phyloP scores from a whole-genome alignment of 306 rosid species.

The Ormosia emarginata region DNA sequence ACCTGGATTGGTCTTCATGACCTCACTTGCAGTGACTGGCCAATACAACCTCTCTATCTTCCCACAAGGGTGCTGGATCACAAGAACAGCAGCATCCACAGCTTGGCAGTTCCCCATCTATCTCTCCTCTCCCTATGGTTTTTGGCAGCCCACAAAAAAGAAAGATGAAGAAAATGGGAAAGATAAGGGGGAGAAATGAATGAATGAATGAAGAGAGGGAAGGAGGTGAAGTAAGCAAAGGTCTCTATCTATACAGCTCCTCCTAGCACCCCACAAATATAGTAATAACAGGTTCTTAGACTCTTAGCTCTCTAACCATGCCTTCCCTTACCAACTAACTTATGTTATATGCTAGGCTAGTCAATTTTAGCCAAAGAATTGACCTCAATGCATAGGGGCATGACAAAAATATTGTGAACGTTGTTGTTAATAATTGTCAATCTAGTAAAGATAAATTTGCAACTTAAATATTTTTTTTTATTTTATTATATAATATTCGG shows the following conservation, averaged over 20 bases:
- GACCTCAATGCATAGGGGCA: conserved; percentile 34
- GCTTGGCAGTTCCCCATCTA: conserved; percentile 97
- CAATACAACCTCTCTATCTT: conserved; percentile 82
- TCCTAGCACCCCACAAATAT: conserved; percentile 40
- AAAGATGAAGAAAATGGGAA: conserved; percentile 23
- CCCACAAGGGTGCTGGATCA: conserved; percentile 91
- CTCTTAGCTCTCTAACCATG: conserved; percentile 16
- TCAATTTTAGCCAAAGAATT: conserved; percentile 34
- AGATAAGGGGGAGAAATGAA: conserved; percentile 35
- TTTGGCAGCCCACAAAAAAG: not conserved
- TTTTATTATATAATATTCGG: not conserved
- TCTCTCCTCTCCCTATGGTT: not conserved
- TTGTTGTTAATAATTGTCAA: conserved; percentile 17
- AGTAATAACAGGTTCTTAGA: conserved; percentile 22
- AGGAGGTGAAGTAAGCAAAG: conserved; percentile 34
- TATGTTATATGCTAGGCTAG: conserved; percentile 30
- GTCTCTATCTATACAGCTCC: conserved; percentile 86
- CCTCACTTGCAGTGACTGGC: conserved; percentile 73
- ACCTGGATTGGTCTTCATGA: conserved; percentile 85
- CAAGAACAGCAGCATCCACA: conserved; percentile 96
- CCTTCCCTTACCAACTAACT: conserved; percentile 47
- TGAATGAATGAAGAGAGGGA: conserved; percentile 21
- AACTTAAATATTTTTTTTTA: not conserved
- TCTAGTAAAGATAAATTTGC: conserved; percentile 27
- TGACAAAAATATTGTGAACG: conserved; percentile 31